These are phyloP conservation scores for Coccomyxa subellipsoidea DNA, from an alignment of 163 green algal species.

Conservation along the genomic window DNA sequence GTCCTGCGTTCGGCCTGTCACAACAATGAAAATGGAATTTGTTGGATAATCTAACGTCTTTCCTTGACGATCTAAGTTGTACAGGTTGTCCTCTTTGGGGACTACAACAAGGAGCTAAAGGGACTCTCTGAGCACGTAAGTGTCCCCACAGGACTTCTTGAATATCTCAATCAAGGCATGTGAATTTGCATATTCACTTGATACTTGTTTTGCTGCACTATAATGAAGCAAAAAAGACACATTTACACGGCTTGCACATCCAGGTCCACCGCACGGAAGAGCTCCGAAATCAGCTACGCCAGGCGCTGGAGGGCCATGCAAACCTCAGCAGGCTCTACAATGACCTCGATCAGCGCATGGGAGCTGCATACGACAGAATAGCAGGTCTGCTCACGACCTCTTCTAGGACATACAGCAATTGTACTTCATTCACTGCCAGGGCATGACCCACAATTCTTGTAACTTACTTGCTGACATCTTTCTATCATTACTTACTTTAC, in stretches of 20 bases:
- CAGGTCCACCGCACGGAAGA: background rate
- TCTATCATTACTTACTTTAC: too few relatives aligned
- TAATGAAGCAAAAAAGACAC: background rate
- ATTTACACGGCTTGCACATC: background rate
- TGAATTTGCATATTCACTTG: too few relatives aligned
- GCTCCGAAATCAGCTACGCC: background rate
- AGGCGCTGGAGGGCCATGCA: background rate
- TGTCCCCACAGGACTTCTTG: too few relatives aligned
- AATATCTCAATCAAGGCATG: too few relatives aligned
- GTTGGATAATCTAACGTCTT: too few relatives aligned
- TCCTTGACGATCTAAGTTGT: too few relatives aligned
- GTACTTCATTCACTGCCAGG: background rate
- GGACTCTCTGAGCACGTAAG: background rate
- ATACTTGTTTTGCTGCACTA: too few relatives aligned
- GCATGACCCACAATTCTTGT: too few relatives aligned
- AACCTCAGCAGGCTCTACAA: background rate
- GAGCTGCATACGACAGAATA: background rate
- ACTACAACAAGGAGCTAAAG: background rate
- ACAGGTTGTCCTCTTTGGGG: background rate
- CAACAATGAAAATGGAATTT: too few relatives aligned
- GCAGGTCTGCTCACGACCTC: background rate
- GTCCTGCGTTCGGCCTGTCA: too few relatives aligned
- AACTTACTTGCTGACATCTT: too few relatives aligned
- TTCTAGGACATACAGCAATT: background rate
- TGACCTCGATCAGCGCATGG: background rate